phyloP scores from a whole-genome alignment of 1,284 basidiomycete genomes.

The Marasmius oreades region DNA sequence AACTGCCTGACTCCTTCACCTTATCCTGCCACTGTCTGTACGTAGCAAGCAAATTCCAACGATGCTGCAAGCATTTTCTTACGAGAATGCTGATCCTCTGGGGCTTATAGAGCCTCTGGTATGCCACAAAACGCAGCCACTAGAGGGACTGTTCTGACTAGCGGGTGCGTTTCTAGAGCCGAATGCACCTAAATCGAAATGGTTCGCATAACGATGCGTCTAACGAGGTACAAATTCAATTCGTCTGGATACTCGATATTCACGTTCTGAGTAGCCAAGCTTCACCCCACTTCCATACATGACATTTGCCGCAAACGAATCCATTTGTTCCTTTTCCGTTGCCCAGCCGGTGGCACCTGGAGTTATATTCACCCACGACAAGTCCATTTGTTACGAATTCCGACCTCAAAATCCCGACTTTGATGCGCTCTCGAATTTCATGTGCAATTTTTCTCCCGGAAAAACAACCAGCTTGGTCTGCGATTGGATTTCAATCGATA shows the following conservation, averaged over 20 bases:
- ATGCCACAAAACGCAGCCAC: not conserved
- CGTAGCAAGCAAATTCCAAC: not conserved
- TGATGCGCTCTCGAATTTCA: not conserved
- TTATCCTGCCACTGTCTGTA: not conserved
- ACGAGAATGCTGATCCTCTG: not conserved
- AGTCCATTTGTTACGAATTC: not conserved
- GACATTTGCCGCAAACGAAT: not conserved
- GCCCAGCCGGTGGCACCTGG: not conserved
- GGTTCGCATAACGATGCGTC: not conserved
- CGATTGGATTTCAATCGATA: constrained; percentile 26
- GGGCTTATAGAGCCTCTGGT: not conserved
- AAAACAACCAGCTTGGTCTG: constrained; percentile 24
- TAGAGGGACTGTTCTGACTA: not conserved
- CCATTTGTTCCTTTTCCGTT: not conserved
- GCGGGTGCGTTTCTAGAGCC: not conserved
- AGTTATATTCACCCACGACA: not conserved
- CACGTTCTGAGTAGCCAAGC: not conserved
- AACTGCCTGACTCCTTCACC: too few relatives aligned
- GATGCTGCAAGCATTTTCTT: not conserved
- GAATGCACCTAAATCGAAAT: not conserved
- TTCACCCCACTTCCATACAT: not conserved
- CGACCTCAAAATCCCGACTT: not conserved
- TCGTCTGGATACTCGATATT: not conserved
- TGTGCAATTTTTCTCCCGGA: constrained; percentile 22
- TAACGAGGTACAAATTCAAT: not conserved